A percentile compares a stretch with the other conserved stretches of the same genome.
phyloP scores from a whole-genome alignment of 1,139 yeast species.

The Pneumocystis carinii region DNA sequence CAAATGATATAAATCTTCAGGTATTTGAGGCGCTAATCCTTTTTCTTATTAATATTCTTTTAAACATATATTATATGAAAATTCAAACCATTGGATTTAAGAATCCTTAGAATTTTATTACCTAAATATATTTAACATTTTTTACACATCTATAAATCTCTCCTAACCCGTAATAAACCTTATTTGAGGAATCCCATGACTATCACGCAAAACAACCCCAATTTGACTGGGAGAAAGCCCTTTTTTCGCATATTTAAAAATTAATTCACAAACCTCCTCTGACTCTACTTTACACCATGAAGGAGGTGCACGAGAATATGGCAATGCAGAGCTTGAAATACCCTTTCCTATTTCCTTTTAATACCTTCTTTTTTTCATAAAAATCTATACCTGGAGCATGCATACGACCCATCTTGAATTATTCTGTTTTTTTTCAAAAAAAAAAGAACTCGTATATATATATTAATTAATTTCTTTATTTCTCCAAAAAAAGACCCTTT shows the following conservation, averaged over 20 bases:
- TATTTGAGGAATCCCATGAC: conserved; percentile 98
- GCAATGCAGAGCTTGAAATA: conserved; percentile 96
- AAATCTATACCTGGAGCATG: background rate
- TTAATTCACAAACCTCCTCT: conserved; percentile 94
- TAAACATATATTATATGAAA: conserved; percentile 27
- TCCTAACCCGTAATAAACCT: conserved; percentile 78
- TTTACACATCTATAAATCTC: background rate
- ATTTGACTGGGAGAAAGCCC: conserved; percentile 99
- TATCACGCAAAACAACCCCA: conserved; percentile 98
- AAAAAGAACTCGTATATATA: background rate
- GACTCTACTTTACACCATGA: conserved; percentile 98
- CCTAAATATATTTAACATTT: conserved; percentile 9
- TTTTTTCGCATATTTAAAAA: conserved; percentile 98
- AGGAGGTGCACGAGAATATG: conserved; percentile 98
- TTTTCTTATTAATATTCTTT: conserved; percentile 26
- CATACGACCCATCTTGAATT: conserved; percentile 1
- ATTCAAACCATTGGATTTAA: conserved; percentile 82
- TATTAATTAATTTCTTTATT: background rate
- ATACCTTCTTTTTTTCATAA: background rate
- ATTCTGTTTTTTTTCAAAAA: background rate
- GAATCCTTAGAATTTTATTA: conserved; percentile 97
- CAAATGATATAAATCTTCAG: conserved; percentile 98
- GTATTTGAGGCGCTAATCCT: conserved; percentile 94
- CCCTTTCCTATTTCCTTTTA: conserved; percentile 68
- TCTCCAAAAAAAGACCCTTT: background rate